phyloP scores from a whole-genome alignment of 108 stramenopile genomes.

The Discostella pseudostelligera region DNA sequence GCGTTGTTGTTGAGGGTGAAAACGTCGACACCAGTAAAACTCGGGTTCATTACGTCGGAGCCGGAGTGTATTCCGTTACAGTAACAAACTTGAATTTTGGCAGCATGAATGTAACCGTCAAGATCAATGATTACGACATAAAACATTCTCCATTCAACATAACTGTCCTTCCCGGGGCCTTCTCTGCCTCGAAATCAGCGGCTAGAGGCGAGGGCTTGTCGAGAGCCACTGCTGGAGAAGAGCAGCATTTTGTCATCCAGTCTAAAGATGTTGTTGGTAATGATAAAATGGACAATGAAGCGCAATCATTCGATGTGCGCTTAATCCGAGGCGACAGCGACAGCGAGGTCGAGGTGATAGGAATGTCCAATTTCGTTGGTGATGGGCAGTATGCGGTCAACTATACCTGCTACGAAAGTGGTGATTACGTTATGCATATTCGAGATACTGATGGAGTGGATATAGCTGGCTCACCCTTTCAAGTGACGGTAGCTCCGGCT shows the following conservation, averaged over 20 bases:
- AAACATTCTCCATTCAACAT: slow-evolving; percentile 9
- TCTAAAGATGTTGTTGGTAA: slow-evolving; percentile 30
- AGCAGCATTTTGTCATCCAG: slow-evolving; percentile 14
- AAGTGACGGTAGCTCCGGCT: slow-evolving; percentile 11
- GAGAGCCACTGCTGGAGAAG: slow-evolving; percentile 16
- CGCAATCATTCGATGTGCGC: slow-evolving; percentile 11
- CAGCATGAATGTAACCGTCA: neutral
- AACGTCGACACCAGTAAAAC: slow-evolving; percentile 3
- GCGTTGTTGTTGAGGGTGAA: slow-evolving; percentile 9
- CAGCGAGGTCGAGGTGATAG: slow-evolving; percentile 3
- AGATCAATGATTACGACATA: slow-evolving; percentile 12
- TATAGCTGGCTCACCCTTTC: slow-evolving; percentile 22
- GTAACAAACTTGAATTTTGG: slow-evolving; percentile 10
- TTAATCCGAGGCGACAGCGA: neutral
- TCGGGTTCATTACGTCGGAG: slow-evolving; percentile 1
- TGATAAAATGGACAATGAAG: slow-evolving; percentile 1
- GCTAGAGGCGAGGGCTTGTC: slow-evolving; percentile 15
- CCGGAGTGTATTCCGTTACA: slow-evolving; percentile 14
- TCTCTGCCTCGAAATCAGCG: slow-evolving; percentile 8
- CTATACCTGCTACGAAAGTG: slow-evolving; percentile 13
- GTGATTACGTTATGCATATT: slow-evolving; percentile 13
- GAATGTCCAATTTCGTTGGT: neutral
- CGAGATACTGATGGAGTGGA: neutral
- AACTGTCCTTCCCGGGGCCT: slow-evolving; percentile 11
- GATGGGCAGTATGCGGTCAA: slow-evolving; percentile 12